Percentiles rank a stretch among this genome's conserved stretches.
These are phyloP conservation scores for Larix kaempferi DNA, from an alignment of 75 land plant species.

Conservation along the genomic window DNA sequence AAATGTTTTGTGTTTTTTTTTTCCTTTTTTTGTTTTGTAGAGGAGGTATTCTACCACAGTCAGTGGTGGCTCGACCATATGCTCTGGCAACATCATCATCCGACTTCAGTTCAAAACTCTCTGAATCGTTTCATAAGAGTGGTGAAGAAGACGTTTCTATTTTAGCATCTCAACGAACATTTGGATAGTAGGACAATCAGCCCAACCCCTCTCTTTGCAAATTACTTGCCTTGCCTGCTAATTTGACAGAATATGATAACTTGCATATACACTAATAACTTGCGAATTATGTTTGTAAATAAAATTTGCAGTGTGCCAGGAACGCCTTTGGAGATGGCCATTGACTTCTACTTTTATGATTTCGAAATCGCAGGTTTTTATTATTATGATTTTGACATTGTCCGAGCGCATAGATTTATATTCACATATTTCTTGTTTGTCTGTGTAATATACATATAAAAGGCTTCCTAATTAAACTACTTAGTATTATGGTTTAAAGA, in stretches of 20 bases:
- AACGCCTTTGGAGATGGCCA: slow-evolving; percentile 57
- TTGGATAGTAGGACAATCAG: background rate
- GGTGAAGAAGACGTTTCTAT: slow-evolving; percentile 13
- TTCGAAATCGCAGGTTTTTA: slow-evolving; percentile 50
- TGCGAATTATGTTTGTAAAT: no score
- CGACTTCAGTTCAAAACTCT: background rate
- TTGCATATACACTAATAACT: no score
- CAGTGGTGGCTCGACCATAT: background rate
- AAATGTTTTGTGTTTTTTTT: no score
- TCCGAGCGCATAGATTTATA: no score
- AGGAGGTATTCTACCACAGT: background rate
- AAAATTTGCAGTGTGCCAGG: slow-evolving; percentile 29
- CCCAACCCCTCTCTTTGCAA: no score
- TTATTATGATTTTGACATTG: background rate
- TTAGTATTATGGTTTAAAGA: no score
- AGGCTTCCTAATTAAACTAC: no score
- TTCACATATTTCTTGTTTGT: no score
- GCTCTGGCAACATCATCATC: background rate
- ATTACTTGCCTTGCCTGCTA: no score
- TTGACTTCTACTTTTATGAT: slow-evolving; percentile 51
- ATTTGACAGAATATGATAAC: no score
- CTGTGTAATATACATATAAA: no score
- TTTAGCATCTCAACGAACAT: slow-evolving; percentile 1
- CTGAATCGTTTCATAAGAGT: background rate
- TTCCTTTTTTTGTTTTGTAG: background rate